Evolutionary conservation across 306 rosid species (phyloP), one percentile per base, ranked within the genome.

Genomic region (Albizia julibrissin): DNA sequence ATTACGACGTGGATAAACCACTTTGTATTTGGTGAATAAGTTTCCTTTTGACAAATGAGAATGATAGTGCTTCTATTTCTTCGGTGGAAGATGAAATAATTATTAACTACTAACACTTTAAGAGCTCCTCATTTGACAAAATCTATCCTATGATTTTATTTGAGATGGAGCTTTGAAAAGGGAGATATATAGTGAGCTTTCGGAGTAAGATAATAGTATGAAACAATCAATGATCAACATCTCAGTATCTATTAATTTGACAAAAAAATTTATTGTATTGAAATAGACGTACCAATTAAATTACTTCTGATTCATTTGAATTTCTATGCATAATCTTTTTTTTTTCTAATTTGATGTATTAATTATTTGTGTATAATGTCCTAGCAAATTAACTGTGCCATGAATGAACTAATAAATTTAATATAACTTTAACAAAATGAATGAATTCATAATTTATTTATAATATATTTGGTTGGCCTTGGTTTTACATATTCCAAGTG

Each of bases 1-100:
- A 69, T 39, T 67, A 34, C 26, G 72, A 69, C 49, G 50, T 69
- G 18, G 73, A 69, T 21, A 69, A 69, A 39, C 49, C 73, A 69
- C 49, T 67, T 34, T 34, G 27, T 34, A 26, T 69, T 39, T 69
- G 49, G n/a, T 39, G 16, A 39, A 68, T 9, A 2, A n/a, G 46
- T 67, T 34, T 34, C 6, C 47, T 69, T 21, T 21, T 19, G 27
- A 10, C 44, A 21, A 69, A 31, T 39, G 49, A 39, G 58, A 50
- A 47, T 9, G 74, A 69, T 69, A 10, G 29, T 69, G 74, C 73
- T 11, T 40, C 40, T 21, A 7, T 56, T 16, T 50, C 21, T 56
- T 56, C 26, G 33, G 74, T 69, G 74, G 74, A 69, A 40, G 49
- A n/a, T 11, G 74, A 4, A 69, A n/a, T 69, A 10, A 68, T 62